Percentiles rank a stretch among this genome's conserved stretches.
These are phyloP conservation scores for Trifolium pratense DNA, from an alignment of 306 rosid species.

Conservation along the genomic window DNA sequence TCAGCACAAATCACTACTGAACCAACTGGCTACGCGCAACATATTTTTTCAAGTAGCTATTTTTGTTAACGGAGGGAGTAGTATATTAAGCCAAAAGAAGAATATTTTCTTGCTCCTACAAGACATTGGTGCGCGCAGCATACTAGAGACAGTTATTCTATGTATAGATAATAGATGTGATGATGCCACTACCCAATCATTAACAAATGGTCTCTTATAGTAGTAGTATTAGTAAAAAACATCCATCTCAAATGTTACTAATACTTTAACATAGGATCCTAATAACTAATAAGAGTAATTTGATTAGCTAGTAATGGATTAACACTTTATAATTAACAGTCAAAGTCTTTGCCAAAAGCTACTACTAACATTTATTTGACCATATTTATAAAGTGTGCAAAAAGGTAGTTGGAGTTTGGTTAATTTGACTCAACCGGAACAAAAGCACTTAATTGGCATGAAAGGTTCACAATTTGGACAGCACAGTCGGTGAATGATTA, in stretches of 20 bases:
- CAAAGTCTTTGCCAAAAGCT: conserved; percentile 46
- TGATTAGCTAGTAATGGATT: conserved; percentile 8
- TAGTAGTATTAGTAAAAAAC: too few relatives aligned
- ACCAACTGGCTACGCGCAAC: too few relatives aligned
- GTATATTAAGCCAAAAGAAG: too few relatives aligned
- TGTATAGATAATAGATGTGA: conserved; percentile 9
- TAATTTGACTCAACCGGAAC: conserved; percentile 49
- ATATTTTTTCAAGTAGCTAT: too few relatives aligned
- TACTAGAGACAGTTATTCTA: conserved; percentile 11
- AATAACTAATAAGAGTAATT: background rate
- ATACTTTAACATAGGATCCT: conserved; percentile 46
- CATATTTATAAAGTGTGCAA: conserved; percentile 37
- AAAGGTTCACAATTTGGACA: conserved; percentile 25
- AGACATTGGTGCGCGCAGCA: background rate
- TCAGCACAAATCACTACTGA: too few relatives aligned
- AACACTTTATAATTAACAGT: conserved; percentile 8
- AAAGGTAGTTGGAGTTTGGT: conserved; percentile 61
- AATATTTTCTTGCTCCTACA: too few relatives aligned
- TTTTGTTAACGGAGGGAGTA: too few relatives aligned
- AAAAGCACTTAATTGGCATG: background rate
- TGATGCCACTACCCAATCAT: conserved; percentile 22
- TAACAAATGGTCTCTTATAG: conserved; percentile 1
- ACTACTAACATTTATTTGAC: conserved; percentile 57
- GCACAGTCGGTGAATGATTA: conserved; percentile 45
- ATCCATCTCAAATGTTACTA: too few relatives aligned